Conservation (phyloP, 2,329 filamentous ascomycete genomes). For the Calonectria pseudoreteaudii region DNA sequence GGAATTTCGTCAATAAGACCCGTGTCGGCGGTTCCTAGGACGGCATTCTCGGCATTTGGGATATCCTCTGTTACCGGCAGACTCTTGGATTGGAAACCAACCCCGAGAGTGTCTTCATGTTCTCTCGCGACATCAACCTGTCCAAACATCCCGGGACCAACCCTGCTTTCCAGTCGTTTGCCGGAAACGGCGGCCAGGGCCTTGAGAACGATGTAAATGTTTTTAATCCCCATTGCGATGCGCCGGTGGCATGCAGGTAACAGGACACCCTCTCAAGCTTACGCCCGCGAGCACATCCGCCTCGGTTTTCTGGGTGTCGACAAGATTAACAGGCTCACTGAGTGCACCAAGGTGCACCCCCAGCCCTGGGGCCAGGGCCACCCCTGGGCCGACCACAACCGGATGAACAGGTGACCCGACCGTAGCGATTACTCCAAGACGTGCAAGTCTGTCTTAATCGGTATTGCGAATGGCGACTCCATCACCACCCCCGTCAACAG, state of each 20-base stretch:
- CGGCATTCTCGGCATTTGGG: conserved; percentile 64
- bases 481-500: conserved; percentile 37
- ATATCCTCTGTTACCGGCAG: conserved; percentile 62
- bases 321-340: conserved; percentile 66
- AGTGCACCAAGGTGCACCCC: conserved; percentile 66
- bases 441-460: conserved; percentile 40
- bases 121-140: conserved; percentile 56
- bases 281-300: conserved; percentile 64
- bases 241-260: conserved; percentile 5
- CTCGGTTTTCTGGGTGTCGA: conserved; percentile 67
- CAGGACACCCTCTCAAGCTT: conserved; percentile 51
- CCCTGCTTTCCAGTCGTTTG: conserved; percentile 54
- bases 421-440: conserved; percentile 42
- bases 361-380: conserved; percentile 30
- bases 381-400: conserved; percentile 33
- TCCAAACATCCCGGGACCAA: conserved; percentile 50
- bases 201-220: conserved; percentile 56
- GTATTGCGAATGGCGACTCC: conserved; percentile 37
- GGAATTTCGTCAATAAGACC: conserved; percentile 56
- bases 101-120: conserved; percentile 53
- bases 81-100: conserved; percentile 45
- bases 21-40: conserved; percentile 62
- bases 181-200: conserved; percentile 46
- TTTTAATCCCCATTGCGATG: neutral
- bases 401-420: conserved; percentile 44